Evolutionary conservation across 768 basidiomycete species (phyloP).

Genomic region (Amanita subjunquillea): DNA sequence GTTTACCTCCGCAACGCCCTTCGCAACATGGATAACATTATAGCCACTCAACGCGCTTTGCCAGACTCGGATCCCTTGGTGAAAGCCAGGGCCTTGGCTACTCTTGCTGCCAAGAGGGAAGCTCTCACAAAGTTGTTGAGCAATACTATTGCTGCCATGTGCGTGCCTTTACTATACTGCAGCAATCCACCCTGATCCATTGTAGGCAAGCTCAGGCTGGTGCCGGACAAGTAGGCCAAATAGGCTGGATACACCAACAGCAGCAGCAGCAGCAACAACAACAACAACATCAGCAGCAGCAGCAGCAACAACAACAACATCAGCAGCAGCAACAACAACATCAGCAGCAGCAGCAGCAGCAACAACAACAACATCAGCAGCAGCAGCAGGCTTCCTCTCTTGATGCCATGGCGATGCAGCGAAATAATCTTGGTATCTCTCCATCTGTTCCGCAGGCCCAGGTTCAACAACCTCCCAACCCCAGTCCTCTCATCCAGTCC

Average conservation of each 20-base stretch:
- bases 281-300: slow-evolving; percentile 16
- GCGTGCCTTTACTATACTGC: neutral
- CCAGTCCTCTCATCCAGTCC: neutral
- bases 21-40: neutral
- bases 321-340: slow-evolving; percentile 19
- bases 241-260: slow-evolving; percentile 11
- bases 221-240: neutral
- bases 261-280: slow-evolving; percentile 18
- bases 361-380: neutral
- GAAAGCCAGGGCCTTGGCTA: neutral
- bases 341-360: slow-evolving; percentile 16
- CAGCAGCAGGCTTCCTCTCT: slow-evolving; percentile 10
- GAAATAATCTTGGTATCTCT: neutral
- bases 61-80: slow-evolving; percentile 4
- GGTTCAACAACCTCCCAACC: slow-evolving; percentile 12
- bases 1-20: slow-evolving; percentile 1
- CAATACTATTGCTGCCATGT: neutral
- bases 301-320: slow-evolving; percentile 19
- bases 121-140: neutral
- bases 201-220: slow-evolving; percentile 3
- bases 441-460: slow-evolving; percentile 3
- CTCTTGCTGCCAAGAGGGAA: neutral
- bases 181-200: neutral
- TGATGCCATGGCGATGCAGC: slow-evolving; percentile 1
- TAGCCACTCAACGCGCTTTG: neutral